Evolutionary conservation across 331 rosid genomes (phyloP).

Genomic region (Arachis monticola): DNA sequence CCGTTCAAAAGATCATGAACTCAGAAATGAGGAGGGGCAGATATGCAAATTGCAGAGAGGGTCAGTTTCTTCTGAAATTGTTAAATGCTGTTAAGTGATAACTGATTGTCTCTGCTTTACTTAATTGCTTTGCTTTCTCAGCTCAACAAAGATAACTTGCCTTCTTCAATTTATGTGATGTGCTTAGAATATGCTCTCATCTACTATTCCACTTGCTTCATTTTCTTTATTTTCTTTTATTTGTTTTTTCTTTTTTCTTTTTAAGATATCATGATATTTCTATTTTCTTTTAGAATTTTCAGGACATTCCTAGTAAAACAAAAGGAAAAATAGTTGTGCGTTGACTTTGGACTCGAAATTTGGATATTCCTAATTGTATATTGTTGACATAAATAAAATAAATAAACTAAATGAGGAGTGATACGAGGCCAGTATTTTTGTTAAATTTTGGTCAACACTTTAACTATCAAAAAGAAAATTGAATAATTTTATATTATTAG

Average conservation of each 20-base stretch:
- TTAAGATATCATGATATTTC: too few species aligned
- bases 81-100: conserved; percentile 10
- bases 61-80: conserved; percentile 3
- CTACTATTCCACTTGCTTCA: not conserved
- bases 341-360: conserved; percentile 22
- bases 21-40: not conserved
- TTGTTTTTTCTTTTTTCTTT: not conserved
- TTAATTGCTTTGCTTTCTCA: not conserved
- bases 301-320: not conserved
- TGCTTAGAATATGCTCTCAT: conserved; percentile 38
- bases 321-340: not conserved
- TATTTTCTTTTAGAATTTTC: not conserved
- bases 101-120: conserved; percentile 47
- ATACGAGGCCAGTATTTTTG: too few species aligned
- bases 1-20: not conserved
- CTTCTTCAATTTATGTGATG: not conserved
- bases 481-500: too few species aligned
- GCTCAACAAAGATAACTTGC: conserved; percentile 30
- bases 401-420: too few species aligned
- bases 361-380: not conserved
- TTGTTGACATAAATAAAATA: too few species aligned
- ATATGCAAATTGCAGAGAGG: not conserved
- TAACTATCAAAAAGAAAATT: too few species aligned
- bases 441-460: too few species aligned
- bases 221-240: not conserved